phyloP scores from a whole-genome alignment of 202 grass and related monocot genomes.

The Schoenoplectus tabernaemontani region DNA sequence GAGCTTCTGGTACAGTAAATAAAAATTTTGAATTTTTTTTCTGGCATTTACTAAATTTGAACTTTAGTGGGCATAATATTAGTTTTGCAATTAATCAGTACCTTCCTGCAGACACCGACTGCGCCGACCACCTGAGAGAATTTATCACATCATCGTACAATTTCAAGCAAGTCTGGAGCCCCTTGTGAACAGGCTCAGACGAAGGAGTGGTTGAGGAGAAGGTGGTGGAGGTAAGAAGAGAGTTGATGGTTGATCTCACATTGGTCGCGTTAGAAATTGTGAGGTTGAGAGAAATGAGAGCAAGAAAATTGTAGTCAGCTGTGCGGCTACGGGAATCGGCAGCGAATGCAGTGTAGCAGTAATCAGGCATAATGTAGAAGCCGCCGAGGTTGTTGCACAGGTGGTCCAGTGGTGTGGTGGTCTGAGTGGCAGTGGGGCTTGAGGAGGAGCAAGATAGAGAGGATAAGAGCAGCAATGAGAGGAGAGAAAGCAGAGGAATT shows the following conservation, averaged over 20 bases:
- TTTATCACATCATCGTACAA: constrained; percentile 15
- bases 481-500: not conserved
- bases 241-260: constrained; percentile 20
- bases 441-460: not conserved
- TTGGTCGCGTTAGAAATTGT: constrained; percentile 9
- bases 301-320: constrained; percentile 16
- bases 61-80: not conserved
- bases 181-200: constrained; percentile 9
- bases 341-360: constrained; percentile 4
- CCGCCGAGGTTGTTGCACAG: constrained; percentile 24
- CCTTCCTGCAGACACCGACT: constrained; percentile 24
- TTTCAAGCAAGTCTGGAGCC: constrained; percentile 18
- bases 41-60: no score
- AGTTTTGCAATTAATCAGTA: not conserved
- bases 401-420: constrained; percentile 13
- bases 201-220: constrained; percentile 11
- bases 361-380: constrained; percentile 23
- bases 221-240: constrained; percentile 19
- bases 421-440: not conserved
- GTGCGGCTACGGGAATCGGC: constrained; percentile 3
- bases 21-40: not conserved
- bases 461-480: not conserved
- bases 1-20: not conserved
- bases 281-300: constrained; percentile 23
- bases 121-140: constrained; percentile 14